Percentiles rank a stretch among this genome's conserved stretches.
These are phyloP conservation scores for Colletotrichum camelliae DNA, from an alignment of 2,329 filamentous ascomycete species.

Conservation along the genomic window DNA sequence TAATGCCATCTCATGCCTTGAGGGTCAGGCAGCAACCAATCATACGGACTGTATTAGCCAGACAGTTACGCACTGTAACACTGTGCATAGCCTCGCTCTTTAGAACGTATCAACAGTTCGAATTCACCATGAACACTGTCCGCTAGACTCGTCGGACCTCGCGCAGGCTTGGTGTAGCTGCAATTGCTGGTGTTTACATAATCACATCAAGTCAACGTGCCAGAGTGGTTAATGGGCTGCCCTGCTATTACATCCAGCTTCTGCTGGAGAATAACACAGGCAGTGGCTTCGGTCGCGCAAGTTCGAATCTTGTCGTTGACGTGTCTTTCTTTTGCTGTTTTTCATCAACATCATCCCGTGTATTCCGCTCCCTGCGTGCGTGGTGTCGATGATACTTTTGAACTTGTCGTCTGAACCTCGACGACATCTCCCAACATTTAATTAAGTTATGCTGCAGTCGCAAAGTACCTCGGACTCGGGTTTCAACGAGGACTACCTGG, in stretches of 20 bases:
- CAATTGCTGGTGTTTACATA: neutral
- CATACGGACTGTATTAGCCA: neutral
- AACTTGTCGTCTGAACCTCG: neutral
- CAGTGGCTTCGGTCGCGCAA: conserved; percentile 23
- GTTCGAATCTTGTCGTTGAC: conserved; percentile 23
- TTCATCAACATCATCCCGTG: neutral
- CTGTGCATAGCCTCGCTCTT: neutral
- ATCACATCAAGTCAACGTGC: conserved; percentile 14
- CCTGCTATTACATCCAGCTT: conserved; percentile 4
- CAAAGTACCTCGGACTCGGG: neutral
- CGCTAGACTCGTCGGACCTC: accelerated
- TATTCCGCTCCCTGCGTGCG: neutral
- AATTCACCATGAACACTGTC: accelerated
- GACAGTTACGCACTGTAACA: neutral
- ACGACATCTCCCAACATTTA: neutral
- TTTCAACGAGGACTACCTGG: neutral
- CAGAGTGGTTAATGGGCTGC: conserved; percentile 24
- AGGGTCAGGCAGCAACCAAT: neutral
- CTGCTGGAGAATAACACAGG: neutral
- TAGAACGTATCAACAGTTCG: neutral
- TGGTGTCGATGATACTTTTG: neutral
- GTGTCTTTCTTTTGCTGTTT: neutral
- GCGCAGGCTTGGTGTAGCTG: neutral
- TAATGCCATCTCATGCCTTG: neutral
- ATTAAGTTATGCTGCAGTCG: neutral